Percentiles rank a stretch among this genome's conserved stretches.
phyloP scores from a whole-genome alignment of 2,329 filamentous ascomycete genomes.

The Pseudocercospora vitis region DNA sequence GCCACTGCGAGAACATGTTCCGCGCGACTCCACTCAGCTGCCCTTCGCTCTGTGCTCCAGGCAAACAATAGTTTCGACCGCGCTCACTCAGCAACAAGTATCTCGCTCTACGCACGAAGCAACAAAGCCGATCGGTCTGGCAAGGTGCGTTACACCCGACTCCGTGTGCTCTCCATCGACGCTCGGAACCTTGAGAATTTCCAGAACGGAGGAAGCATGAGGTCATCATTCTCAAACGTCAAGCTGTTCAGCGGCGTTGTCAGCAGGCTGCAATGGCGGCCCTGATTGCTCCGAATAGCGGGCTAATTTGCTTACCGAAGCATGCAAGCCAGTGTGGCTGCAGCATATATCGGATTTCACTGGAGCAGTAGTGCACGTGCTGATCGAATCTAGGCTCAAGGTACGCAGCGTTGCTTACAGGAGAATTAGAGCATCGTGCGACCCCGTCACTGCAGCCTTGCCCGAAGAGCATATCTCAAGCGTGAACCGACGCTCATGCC shows the following conservation, averaged over 20 bases:
- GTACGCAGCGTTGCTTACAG: slow-evolving; percentile 6
- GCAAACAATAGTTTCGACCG: background rate
- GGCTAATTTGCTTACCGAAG: background rate
- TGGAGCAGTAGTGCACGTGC: background rate
- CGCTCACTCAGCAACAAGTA: background rate
- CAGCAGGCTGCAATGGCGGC: background rate
- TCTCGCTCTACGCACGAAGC: background rate
- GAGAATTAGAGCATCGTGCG: slow-evolving; percentile 4
- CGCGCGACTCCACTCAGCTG: background rate
- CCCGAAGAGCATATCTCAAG: slow-evolving; percentile 10
- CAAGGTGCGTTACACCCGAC: slow-evolving; percentile 2
- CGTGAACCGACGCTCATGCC: slow-evolving; percentile 10
- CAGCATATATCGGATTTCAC: background rate
- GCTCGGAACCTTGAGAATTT: background rate
- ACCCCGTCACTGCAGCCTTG: slow-evolving; percentile 3
- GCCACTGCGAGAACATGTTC: background rate
- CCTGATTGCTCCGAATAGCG: background rate
- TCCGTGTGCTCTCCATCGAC: background rate
- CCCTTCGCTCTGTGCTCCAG: background rate
- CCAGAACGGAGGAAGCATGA: background rate
- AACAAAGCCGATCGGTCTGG: background rate
- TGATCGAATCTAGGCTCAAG: background rate
- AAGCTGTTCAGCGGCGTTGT: background rate
- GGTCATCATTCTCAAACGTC: too few species aligned
- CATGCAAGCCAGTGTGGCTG: slow-evolving; percentile 4